A percentile compares a stretch with the other conserved stretches of the same genome.
Evolutionary conservation across 257 asterid species (phyloP).

Genomic region (Mitragyna speciosa): DNA sequence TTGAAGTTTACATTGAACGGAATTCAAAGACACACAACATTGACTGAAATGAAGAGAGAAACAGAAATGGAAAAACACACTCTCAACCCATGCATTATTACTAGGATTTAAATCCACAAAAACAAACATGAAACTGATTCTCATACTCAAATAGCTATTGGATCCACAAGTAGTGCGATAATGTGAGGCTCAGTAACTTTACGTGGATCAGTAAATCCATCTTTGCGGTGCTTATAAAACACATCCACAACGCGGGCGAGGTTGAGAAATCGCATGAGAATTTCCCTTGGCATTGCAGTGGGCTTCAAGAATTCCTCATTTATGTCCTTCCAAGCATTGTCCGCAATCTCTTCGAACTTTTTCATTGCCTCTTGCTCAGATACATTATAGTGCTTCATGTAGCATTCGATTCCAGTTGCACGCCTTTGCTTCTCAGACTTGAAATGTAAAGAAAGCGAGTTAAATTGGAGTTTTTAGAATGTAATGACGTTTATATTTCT

Average conservation of each 20-base stretch:
- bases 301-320: conserved; percentile 38
- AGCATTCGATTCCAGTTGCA: conserved; percentile 28
- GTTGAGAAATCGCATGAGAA: conserved; percentile 30
- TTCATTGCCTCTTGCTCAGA: conserved; percentile 34
- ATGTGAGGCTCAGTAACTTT: conserved; percentile 41
- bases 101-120: no score
- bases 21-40: no score
- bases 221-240: conserved; percentile 35
- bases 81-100: no score
- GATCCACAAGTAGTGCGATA: conserved; percentile 27
- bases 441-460: no score
- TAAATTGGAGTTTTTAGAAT: no score
- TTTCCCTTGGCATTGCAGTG: conserved; percentile 16
- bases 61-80: no score
- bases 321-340: conserved; percentile 46
- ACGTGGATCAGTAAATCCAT: conserved; percentile 51
- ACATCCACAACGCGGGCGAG: conserved; percentile 43
- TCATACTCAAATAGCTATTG: conserved; percentile 2
- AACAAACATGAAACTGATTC: no score
- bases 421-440: neutral
- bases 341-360: conserved; percentile 31
- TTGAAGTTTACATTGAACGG: no score
- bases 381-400: conserved; percentile 42
- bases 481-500: no score
- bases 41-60: no score